Base-by-base conservation (phyloP, 352 stramenopile genomes). In the Phytophthora nicotianae region DNA sequence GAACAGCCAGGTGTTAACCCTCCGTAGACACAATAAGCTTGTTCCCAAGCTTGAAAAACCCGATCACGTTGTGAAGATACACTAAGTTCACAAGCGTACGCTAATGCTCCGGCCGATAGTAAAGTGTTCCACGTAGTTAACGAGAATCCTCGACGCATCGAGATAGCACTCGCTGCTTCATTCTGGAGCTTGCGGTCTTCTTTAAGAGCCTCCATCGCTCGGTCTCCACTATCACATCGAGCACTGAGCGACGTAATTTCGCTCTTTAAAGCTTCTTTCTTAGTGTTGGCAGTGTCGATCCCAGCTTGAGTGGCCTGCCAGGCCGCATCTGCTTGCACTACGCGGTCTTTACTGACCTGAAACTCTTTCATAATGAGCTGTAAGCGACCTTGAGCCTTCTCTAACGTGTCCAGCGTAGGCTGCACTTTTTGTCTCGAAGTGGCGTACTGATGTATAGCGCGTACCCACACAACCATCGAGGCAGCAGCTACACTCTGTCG, bases 401-500 rank as follows among this genome's bases (percentile, higher is more conserved):
- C 79, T 0, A 93, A 70, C 20, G 81, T 88, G 17, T 91, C 72
- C 2, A 93, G 61, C 9, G 83, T 91, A 8, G 85, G 83, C 46
- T 85, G 68, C 9, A 93, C 80, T 24, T 87, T 60, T 0, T 69
- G 68, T 8, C 78, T 61, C 5, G 72, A 72, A 0, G 71, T 66
- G 0, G 75, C 77, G 62, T 92, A 93, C 52, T 88, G 71, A 24
- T 86, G 69, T 38, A 93, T 87, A 0, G 85, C 83, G 32, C 73
- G 68, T 19, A 92, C 83, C 83, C 85, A 93, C 3, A 85, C 65
- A 1, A 90, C 81, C 81, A 93, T 93, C 26, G 80, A 88, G 33
- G 83, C 86, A 9, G 85, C 85, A 7, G 85, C 85, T 0, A 93
- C 72, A 24, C 82, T 91, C 43, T 93, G 85, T 26, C 86, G 86